A percentile compares a stretch with the other conserved stretches of the same genome.
phyloP scores from a whole-genome alignment of 2,329 filamentous ascomycete species.

The Pyrenophora teres region DNA sequence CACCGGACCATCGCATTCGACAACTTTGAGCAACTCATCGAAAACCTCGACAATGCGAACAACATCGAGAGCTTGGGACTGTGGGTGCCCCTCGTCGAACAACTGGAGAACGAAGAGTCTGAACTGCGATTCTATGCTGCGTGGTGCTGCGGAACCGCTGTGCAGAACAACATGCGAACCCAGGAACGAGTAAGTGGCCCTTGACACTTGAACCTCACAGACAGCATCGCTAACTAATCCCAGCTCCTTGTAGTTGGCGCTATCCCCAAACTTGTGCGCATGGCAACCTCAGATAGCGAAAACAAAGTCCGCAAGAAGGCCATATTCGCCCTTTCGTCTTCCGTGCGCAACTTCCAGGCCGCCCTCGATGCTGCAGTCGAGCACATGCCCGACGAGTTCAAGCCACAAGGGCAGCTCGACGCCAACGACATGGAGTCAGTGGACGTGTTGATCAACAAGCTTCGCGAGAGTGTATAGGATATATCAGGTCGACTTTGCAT shows the following conservation, averaged over 20 bases:
- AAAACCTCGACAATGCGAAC: conserved; percentile 85
- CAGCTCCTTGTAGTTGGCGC: conserved; percentile 65
- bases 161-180: conserved; percentile 89
- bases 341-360: conserved; percentile 86
- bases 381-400: conserved; percentile 65
- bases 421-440: conserved; percentile 86
- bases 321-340: conserved; percentile 84
- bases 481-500: conserved; percentile 19
- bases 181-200: conserved; percentile 68
- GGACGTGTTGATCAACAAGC: conserved; percentile 71
- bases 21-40: conserved; percentile 35
- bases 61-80: conserved; percentile 79
- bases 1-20: conserved; percentile 30
- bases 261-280: conserved; percentile 68
- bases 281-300: conserved; percentile 65
- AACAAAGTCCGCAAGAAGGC: conserved; percentile 80
- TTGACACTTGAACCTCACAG: neutral
- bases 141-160: conserved; percentile 93
- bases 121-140: conserved; percentile 84
- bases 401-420: conserved; percentile 67
- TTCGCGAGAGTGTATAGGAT: conserved; percentile 49
- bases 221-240: conserved; percentile 17
- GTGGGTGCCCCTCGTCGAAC: conserved; percentile 78
- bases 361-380: conserved; percentile 69
- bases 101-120: conserved; percentile 69